These are phyloP conservation scores for Helicostylum pulchrum DNA, from an alignment of 192 early-diverging fungal species.

Conservation along the genomic window DNA sequence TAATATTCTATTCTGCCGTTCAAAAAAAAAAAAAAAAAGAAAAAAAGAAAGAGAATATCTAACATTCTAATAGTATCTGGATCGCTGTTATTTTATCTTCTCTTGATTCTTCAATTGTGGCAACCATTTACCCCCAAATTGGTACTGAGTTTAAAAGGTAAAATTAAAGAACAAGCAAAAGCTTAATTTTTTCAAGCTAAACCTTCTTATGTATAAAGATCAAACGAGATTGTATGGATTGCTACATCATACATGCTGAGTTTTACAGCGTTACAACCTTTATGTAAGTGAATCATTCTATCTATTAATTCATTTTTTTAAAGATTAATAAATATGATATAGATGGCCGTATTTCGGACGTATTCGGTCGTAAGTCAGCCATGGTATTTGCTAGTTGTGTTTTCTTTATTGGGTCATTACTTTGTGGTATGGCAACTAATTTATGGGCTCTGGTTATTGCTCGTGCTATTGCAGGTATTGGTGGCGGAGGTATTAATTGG, in stretches of 20 bases:
- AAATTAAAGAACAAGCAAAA: neutral
- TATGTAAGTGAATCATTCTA: conserved; percentile 45
- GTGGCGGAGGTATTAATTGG: conserved; percentile 56
- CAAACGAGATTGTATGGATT: conserved; percentile 57
- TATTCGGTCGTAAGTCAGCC: conserved; percentile 71
- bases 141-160: conserved; percentile 37
- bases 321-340: neutral
- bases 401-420: conserved; percentile 65
- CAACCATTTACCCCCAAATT: conserved; percentile 33
- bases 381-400: conserved; percentile 54
- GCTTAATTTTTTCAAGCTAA: neutral
- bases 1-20: neutral
- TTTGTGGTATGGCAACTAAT: conserved; percentile 59
- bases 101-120: conserved; percentile 35
- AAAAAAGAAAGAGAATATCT: neutral
- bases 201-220: neutral
- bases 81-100: conserved; percentile 32
- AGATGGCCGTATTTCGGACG: conserved; percentile 66
- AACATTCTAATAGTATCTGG: conserved; percentile 20
- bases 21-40: neutral
- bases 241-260: conserved; percentile 72
- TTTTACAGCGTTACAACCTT: conserved; percentile 72
- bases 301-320: neutral
- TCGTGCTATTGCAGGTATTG: conserved; percentile 73
- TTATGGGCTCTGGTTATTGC: conserved; percentile 54